Evolutionary conservation across 352 stramenopile genomes (phyloP).

Genomic region (Globisporangium uncinulatum): DNA sequence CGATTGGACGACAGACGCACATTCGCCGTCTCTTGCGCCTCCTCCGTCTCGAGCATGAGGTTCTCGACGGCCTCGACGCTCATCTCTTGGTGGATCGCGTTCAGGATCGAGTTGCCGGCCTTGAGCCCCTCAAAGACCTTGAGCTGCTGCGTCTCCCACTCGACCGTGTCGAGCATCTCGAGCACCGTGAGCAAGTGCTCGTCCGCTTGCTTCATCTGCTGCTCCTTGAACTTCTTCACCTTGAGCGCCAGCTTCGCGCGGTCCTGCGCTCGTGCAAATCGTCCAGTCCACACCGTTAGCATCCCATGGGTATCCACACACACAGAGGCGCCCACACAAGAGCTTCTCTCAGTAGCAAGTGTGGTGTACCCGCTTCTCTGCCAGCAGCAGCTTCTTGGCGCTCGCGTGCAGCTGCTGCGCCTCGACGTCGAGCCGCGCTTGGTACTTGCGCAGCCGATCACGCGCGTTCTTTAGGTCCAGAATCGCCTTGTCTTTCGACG

Average conservation of each 20-base stretch:
- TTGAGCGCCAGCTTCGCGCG: conserved; percentile 83
- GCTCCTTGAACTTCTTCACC: conserved; percentile 88
- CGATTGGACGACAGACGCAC: conserved; percentile 25
- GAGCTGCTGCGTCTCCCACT: conserved; percentile 86
- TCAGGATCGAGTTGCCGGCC: conserved; percentile 80
- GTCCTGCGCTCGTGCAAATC: conserved; percentile 33
- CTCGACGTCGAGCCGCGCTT: conserved; percentile 75
- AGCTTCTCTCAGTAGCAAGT: too few relatives aligned
- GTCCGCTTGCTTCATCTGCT: conserved; percentile 84
- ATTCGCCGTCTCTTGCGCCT: conserved; percentile 72
- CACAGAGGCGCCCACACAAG: background rate
- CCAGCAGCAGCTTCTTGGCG: conserved; percentile 66
- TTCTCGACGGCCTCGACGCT: conserved; percentile 84
- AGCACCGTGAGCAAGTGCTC: conserved; percentile 84
- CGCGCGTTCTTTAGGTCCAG: conserved; percentile 89
- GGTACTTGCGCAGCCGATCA: conserved; percentile 82
- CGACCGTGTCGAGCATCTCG: conserved; percentile 82
- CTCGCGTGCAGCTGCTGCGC: conserved; percentile 73
- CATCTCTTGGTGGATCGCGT: conserved; percentile 89
- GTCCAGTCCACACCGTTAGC: background rate
- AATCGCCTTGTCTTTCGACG: conserved; percentile 85
- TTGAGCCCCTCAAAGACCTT: conserved; percentile 88
- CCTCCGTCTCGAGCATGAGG: conserved; percentile 85
- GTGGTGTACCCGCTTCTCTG: conserved; percentile 45
- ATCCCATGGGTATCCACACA: background rate